A percentile compares a stretch with the other conserved stretches of the same genome.
Evolutionary conservation across 73 alveolate species (phyloP).

Genomic region (Breviolum minutum): DNA sequence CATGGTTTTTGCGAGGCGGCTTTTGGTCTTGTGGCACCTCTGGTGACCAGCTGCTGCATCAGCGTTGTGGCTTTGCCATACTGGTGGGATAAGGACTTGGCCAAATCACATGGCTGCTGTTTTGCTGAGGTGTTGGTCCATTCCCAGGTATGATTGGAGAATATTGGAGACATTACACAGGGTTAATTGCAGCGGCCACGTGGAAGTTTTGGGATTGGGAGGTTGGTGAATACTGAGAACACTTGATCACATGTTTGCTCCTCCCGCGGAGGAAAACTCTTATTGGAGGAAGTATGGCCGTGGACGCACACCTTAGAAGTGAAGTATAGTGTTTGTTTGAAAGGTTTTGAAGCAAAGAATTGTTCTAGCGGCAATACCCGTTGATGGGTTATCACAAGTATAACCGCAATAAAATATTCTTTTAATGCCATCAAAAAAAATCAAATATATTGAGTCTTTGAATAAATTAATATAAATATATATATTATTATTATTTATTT

Average conservation of each 20-base stretch:
- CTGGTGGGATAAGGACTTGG: conserved; percentile 59
- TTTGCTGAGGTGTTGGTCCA: not conserved
- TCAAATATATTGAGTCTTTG: too few relatives aligned
- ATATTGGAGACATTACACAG: not conserved
- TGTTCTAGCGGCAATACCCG: not conserved
- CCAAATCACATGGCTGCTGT: not conserved
- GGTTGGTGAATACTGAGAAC: not conserved
- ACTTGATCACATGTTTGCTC: not conserved
- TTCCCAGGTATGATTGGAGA: not conserved
- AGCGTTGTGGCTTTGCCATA: conserved; percentile 39
- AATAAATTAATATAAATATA: too few relatives aligned
- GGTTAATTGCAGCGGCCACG: not conserved
- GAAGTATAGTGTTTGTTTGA: not conserved
- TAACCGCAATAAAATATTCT: not conserved
- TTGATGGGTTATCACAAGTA: not conserved
- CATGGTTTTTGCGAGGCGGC: not conserved
- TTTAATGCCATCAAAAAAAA: not conserved
- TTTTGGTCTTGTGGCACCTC: conserved; percentile 30
- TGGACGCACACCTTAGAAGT: not conserved
- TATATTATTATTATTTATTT: too few relatives aligned
- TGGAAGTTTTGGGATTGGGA: not conserved
- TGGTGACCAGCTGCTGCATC: conserved; percentile 52
- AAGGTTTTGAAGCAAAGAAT: not conserved
- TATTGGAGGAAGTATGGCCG: conserved; percentile 63
- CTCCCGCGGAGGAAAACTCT: not conserved